phyloP scores from a whole-genome alignment of 495 filamentous ascomycete species.

The Cercophora newfieldiana region DNA sequence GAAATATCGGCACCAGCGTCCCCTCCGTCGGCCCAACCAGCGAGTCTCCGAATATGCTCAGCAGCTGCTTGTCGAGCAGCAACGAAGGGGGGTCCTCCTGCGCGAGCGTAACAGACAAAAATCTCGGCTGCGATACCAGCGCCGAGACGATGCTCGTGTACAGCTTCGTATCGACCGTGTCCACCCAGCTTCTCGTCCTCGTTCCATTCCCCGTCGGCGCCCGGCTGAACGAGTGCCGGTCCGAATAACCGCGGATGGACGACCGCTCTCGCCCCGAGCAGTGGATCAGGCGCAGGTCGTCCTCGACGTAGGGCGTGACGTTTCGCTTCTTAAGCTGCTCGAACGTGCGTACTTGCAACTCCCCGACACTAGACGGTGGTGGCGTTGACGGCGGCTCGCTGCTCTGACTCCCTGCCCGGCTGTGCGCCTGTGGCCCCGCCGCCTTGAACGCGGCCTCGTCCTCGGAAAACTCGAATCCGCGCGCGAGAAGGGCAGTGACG shows the following conservation, averaged over 20 bases:
- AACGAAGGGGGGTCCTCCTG: constrained; percentile 81
- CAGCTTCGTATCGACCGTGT: constrained; percentile 58
- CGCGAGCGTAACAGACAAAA: constrained; percentile 84
- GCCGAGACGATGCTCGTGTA: constrained; percentile 68
- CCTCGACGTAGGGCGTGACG: constrained; percentile 71
- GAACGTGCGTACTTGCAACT: constrained; percentile 83
- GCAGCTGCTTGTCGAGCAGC: constrained; percentile 72
- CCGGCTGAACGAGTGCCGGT: constrained; percentile 20
- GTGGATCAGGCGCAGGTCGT: constrained; percentile 70
- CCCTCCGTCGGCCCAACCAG: constrained; percentile 81
- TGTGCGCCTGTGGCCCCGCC: constrained; percentile 47
- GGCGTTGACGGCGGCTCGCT: constrained; percentile 63
- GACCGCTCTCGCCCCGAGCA: constrained; percentile 66
- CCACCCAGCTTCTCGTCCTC: constrained; percentile 43
- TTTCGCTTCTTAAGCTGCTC: constrained; percentile 68
- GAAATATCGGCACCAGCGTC: constrained; percentile 81
- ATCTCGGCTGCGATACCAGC: constrained; percentile 71
- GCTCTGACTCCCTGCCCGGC: constrained; percentile 50
- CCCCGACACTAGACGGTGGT: constrained; percentile 71
- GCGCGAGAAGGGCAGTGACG: constrained; percentile 70
- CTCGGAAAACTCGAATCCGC: constrained; percentile 76
- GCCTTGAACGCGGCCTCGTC: constrained; percentile 68
- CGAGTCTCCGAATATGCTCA: constrained; percentile 64
- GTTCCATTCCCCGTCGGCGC: constrained; percentile 18
- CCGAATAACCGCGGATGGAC: constrained; percentile 27